These are phyloP conservation scores for Myxozyma monticola DNA, from an alignment of 805 yeast species.

Conservation along the genomic window DNA sequence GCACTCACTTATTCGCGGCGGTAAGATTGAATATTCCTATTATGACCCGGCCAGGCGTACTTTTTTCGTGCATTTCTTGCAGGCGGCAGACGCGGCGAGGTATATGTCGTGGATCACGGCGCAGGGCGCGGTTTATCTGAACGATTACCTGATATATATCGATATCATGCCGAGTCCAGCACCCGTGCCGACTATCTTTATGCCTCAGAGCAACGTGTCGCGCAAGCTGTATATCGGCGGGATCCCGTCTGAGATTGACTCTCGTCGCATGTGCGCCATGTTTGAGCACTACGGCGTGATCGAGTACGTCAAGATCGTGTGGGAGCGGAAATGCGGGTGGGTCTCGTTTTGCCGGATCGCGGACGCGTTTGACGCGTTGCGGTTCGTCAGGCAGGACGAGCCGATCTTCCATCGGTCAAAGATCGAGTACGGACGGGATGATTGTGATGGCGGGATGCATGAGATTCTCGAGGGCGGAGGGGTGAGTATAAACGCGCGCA, in stretches of 20 bases:
- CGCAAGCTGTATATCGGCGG: conserved; percentile 24
- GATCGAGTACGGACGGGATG: conserved; percentile 25
- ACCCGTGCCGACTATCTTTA: conserved; percentile 14
- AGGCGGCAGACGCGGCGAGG: conserved; percentile 13
- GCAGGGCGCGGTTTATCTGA: conserved; percentile 18
- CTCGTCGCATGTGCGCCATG: conserved; percentile 13
- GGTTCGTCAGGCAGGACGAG: conserved; percentile 16
- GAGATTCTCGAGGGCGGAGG: conserved; percentile 27
- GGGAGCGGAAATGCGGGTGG: conserved; percentile 27
- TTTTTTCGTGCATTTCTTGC: conserved; percentile 21
- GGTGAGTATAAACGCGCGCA: conserved; percentile 26
- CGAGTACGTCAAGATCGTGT: conserved; percentile 28
- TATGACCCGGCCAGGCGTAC: conserved; percentile 19
- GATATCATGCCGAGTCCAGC: conserved; percentile 19
- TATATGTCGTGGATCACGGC: conserved; percentile 18
- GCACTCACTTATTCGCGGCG: conserved; percentile 28
- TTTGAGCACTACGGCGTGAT: conserved; percentile 24
- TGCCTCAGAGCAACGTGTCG: conserved; percentile 14
- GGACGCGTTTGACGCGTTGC: conserved; percentile 25
- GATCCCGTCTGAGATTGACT: conserved; percentile 14
- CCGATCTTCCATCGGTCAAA: conserved; percentile 14
- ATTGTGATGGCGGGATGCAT: conserved; percentile 21
- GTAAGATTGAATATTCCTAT: conserved; percentile 23
- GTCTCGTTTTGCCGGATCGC: conserved; percentile 25
- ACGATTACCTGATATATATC: conserved; percentile 14